phyloP scores from a whole-genome alignment of 1,139 yeast species.

The Pichia inconspicua region DNA sequence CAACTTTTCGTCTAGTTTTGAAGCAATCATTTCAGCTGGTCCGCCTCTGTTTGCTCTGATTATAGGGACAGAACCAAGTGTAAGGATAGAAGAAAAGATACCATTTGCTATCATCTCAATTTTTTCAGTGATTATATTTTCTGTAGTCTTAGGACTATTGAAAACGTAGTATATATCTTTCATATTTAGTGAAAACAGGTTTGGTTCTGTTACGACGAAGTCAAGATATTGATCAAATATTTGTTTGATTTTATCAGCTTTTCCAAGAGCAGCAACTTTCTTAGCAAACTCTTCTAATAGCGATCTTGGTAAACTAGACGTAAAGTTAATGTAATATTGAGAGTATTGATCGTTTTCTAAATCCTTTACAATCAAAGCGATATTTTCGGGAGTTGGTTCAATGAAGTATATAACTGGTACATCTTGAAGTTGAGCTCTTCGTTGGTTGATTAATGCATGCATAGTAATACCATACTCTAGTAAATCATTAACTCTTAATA shows the following conservation, averaged over 20 bases:
- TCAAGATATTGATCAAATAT: conserved; percentile 91
- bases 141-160: conserved; percentile 64
- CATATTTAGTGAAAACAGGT: conserved; percentile 72
- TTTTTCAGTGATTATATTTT: conserved; percentile 59
- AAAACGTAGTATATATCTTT: conserved; percentile 58
- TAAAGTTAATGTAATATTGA: conserved; percentile 74
- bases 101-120: conserved; percentile 75
- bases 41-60: conserved; percentile 89
- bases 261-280: conserved; percentile 64
- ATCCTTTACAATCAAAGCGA: conserved; percentile 62
- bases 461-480: conserved; percentile 85
- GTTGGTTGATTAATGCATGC: conserved; percentile 64
- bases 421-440: conserved; percentile 76
- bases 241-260: conserved; percentile 66
- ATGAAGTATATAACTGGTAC: conserved; percentile 92
- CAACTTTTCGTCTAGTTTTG: conserved; percentile 70
- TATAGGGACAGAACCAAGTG: conserved; percentile 75
- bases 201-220: conserved; percentile 88
- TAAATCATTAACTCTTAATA: conserved; percentile 82
- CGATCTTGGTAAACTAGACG: conserved; percentile 68
- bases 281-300: conserved; percentile 85
- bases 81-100: conserved; percentile 67
- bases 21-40: conserved; percentile 91
- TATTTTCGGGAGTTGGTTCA: conserved; percentile 75
- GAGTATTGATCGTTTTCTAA: conserved; percentile 68